These are phyloP conservation scores for Fallopia convolvulus DNA, from an alignment of 148 eudicot genomes.

Conservation along the genomic window DNA sequence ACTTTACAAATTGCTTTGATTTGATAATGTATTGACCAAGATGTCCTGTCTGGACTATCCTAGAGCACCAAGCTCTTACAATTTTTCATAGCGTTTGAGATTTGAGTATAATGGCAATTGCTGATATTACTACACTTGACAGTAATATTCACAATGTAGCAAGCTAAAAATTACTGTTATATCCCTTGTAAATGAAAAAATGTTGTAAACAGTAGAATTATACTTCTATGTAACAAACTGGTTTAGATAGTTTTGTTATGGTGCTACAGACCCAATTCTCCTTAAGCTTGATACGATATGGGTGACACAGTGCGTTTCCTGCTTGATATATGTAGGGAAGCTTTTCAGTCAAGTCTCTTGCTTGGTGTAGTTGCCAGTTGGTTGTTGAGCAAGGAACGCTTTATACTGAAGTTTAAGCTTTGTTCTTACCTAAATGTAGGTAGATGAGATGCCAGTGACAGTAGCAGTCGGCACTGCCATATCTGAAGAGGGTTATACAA, in stretches of 20 bases:
- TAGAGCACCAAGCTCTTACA: neutral
- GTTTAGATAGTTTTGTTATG: neutral
- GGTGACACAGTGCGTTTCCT: neutral
- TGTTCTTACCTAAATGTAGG: constrained; percentile 27
- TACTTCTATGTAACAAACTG: neutral
- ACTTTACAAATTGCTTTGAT: neutral
- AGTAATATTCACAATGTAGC: neutral
- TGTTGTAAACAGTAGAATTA: neutral
- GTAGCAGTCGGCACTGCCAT: constrained; percentile 54
- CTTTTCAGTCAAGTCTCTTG: neutral
- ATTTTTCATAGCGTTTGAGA: neutral
- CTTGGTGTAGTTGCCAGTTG: neutral
- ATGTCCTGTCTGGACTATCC: neutral
- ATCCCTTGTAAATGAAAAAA: neutral
- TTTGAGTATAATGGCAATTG: neutral
- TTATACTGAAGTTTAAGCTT: neutral
- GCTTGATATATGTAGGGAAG: neutral
- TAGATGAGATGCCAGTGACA: constrained; percentile 62
- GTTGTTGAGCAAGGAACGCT: neutral
- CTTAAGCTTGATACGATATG: neutral
- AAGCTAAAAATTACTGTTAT: neutral
- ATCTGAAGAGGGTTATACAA: constrained; percentile 52
- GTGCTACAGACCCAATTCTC: neutral
- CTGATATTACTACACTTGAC: neutral
- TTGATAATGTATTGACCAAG: no score